Conservation (phyloP, 768 basidiomycete genomes). For the Filobasidium floriforme region DNA sequence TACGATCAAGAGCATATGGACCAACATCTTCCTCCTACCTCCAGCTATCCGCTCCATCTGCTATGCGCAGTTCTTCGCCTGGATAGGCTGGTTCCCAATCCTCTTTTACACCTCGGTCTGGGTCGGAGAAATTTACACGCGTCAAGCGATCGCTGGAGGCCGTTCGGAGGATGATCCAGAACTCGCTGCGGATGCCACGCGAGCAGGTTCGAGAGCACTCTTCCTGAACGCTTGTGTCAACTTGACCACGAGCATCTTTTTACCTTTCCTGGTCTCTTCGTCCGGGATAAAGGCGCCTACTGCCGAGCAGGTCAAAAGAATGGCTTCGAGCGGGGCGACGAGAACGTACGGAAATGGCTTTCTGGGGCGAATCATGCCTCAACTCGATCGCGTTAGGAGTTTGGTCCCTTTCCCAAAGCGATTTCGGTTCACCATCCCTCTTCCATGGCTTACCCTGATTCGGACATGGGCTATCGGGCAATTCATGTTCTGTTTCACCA, state of each 20-base stretch:
- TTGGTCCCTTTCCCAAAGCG: constrained; percentile 17
- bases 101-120: constrained; percentile 83
- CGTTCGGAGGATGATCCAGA: constrained; percentile 41
- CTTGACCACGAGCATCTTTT: constrained; percentile 59
- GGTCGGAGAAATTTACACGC: constrained; percentile 76
- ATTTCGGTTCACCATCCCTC: constrained; percentile 30
- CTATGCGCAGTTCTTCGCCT: constrained; percentile 52
- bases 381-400: constrained; percentile 15
- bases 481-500: constrained; percentile 63
- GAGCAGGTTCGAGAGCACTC: constrained; percentile 74
- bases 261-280: constrained; percentile 57
- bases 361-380: constrained; percentile 8
- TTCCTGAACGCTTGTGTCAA: constrained; percentile 68
- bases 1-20: constrained; percentile 61
- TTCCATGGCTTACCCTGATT: constrained; percentile 42
- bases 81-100: constrained; percentile 81
- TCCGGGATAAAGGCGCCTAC: constrained; percentile 27
- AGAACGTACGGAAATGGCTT: constrained; percentile 2
- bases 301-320: constrained; percentile 5
- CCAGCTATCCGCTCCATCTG: constrained; percentile 65
- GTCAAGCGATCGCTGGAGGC: constrained; percentile 30
- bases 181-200: constrained; percentile 62
- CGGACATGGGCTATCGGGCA: constrained; percentile 70
- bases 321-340: background rate
- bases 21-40: constrained; percentile 63